Conservation (phyloP, 257 asterid genomes). For the Penstemon newberryi region DNA sequence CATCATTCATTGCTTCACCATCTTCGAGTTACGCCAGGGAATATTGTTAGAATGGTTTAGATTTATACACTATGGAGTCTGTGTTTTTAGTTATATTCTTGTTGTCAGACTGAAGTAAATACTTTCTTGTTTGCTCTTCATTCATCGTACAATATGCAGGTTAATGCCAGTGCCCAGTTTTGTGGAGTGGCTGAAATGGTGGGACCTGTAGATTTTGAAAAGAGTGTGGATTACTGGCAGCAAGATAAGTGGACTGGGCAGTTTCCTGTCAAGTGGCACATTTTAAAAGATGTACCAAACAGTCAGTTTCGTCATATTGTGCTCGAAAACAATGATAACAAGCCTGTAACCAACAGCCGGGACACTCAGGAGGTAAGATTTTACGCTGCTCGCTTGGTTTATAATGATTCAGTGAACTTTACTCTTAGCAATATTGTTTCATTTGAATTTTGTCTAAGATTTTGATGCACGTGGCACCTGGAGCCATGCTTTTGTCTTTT, state of each 20-base stretch:
- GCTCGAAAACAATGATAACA: slow-evolving; percentile 45
- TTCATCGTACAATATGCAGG: slow-evolving; percentile 26
- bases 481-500: background rate
- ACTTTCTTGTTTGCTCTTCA: background rate
- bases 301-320: slow-evolving; percentile 43
- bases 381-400: background rate
- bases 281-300: slow-evolving; percentile 52
- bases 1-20: background rate
- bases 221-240: slow-evolving; percentile 51
- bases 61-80: background rate
- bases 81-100: background rate
- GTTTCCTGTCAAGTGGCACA: slow-evolving; percentile 54
- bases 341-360: slow-evolving; percentile 51
- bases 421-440: too few species aligned
- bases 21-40: background rate
- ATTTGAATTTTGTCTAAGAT: background rate
- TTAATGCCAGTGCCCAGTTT: slow-evolving; percentile 49
- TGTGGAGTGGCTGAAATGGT: slow-evolving; percentile 57
- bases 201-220: slow-evolving; percentile 52
- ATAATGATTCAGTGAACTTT: background rate
- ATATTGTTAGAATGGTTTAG: background rate
- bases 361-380: slow-evolving; percentile 51
- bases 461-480: background rate
- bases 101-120: background rate
- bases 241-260: slow-evolving; percentile 55